These are phyloP conservation scores for Saturnispora kantuleensis DNA, from an alignment of 805 yeast species.

Conservation along the genomic window DNA sequence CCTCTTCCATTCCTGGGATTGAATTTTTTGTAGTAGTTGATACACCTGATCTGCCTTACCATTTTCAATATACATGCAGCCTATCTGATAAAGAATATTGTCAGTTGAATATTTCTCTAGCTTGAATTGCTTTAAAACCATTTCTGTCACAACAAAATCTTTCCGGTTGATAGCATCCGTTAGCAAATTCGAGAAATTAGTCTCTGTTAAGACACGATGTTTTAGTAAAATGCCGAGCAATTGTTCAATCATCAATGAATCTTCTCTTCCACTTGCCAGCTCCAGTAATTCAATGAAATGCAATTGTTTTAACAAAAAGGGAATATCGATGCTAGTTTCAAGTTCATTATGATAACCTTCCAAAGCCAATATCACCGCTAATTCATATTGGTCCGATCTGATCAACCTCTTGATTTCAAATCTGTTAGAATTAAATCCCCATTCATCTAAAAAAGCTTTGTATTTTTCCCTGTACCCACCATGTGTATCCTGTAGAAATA, in stretches of 20 bases:
- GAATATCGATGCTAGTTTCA: not conserved
- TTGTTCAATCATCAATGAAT: constrained; percentile 13
- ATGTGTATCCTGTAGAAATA: constrained; percentile 11
- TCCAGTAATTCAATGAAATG: constrained; percentile 13
- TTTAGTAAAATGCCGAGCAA: constrained; percentile 9
- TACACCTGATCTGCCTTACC: constrained; percentile 7
- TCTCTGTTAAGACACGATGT: not conserved
- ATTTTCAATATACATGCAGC: constrained; percentile 9
- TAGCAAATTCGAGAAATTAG: constrained; percentile 13
- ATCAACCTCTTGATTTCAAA: constrained; percentile 17
- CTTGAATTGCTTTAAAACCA: not conserved
- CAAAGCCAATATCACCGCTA: constrained; percentile 13
- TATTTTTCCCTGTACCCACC: constrained; percentile 11
- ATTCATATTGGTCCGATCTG: constrained; percentile 16
- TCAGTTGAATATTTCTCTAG: constrained; percentile 6
- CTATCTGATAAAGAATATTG: not conserved
- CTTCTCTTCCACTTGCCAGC: constrained; percentile 16
- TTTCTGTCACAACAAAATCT: not conserved
- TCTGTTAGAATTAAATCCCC: constrained; percentile 7
- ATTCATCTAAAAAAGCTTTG: constrained; percentile 5
- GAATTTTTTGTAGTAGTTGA: constrained; percentile 6
- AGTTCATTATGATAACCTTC: constrained; percentile 5
- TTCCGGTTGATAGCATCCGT: constrained; percentile 9
- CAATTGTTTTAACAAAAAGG: constrained; percentile 4
- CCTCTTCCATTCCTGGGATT: constrained; percentile 2